A percentile compares a stretch with the other conserved stretches of the same genome.
These are phyloP conservation scores for Passalora sequoiae DNA, from an alignment of 2,329 filamentous ascomycete genomes.

Conservation along the genomic window DNA sequence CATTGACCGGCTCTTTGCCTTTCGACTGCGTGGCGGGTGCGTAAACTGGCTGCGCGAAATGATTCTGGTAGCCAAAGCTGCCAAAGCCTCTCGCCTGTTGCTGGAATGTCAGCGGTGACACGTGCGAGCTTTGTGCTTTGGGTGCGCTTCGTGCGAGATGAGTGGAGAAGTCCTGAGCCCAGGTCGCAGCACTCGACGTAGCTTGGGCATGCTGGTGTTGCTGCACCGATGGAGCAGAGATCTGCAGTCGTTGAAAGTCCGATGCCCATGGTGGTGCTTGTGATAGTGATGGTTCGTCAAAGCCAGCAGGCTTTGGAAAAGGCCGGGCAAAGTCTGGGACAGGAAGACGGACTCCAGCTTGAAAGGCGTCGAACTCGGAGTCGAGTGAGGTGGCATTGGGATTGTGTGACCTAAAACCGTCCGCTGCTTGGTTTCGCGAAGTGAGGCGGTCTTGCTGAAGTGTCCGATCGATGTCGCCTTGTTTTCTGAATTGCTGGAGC, in stretches of 20 bases:
- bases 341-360: conserved; percentile 46
- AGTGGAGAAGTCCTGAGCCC: conserved; percentile 58
- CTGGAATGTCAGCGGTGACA: conserved; percentile 31
- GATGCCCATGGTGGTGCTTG: conserved; percentile 43
- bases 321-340: conserved; percentile 36
- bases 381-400: conserved; percentile 54
- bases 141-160: conserved; percentile 37
- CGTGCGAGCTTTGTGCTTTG: conserved; percentile 24
- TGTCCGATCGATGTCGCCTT: conserved; percentile 62
- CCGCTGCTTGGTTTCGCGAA: conserved; percentile 40
- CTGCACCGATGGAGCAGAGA: conserved; percentile 42
- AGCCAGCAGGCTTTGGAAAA: conserved; percentile 32
- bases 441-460: conserved; percentile 67
- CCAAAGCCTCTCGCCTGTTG: conserved; percentile 29
- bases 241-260: conserved; percentile 47
- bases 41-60: conserved; percentile 24
- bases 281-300: conserved; percentile 26
- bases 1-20: conserved; percentile 32
- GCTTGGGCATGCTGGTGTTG: conserved; percentile 43
- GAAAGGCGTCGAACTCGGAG: conserved; percentile 65
- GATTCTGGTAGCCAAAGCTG: conserved; percentile 25
- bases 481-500: conserved; percentile 67
- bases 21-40: conserved; percentile 21
- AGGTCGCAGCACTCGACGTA: conserved; percentile 31
- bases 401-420: conserved; percentile 60